These are phyloP conservation scores for Aspergillus pseudoglaucus DNA, from an alignment of 2,329 filamentous ascomycete species.

Conservation along the genomic window DNA sequence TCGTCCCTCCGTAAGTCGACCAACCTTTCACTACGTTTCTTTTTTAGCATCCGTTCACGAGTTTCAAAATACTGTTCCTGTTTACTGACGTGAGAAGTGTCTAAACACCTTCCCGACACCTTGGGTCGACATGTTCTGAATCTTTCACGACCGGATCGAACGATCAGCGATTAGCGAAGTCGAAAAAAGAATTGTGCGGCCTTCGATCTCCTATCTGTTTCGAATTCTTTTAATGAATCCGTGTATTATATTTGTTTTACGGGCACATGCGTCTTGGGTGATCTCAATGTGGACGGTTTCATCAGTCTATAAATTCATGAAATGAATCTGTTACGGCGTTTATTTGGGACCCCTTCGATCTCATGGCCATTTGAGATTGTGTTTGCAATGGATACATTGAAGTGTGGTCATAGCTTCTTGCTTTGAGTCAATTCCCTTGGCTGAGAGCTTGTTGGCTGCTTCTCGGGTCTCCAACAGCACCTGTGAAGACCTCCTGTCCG, in stretches of 20 bases:
- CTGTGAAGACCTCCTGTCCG: no score
- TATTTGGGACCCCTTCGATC: not conserved
- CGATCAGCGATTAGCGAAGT: not conserved
- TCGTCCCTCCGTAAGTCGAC: slow-evolving; percentile 54
- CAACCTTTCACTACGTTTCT: slow-evolving; percentile 15
- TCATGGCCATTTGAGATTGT: not conserved
- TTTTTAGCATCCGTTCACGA: not conserved
- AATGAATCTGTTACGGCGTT: not conserved
- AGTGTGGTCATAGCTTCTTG: no score
- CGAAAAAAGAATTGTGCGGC: not conserved
- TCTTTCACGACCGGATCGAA: slow-evolving; percentile 1
- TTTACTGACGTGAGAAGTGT: slow-evolving; percentile 11
- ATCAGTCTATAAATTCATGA: slow-evolving; percentile 5
- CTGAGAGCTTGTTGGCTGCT: no score
- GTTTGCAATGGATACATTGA: not conserved
- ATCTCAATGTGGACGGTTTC: slow-evolving; percentile 3
- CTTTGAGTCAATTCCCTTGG: no score
- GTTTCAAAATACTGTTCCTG: slow-evolving; percentile 8
- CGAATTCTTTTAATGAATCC: slow-evolving; percentile 11
- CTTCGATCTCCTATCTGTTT: slow-evolving; percentile 4
- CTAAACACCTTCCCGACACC: slow-evolving; percentile 10
- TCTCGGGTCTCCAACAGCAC: no score
- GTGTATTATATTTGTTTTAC: slow-evolving; percentile 21
- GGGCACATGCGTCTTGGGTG: slow-evolving; percentile 11
- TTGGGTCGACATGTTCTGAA: slow-evolving; percentile 4